These are phyloP conservation scores for Fusarium sp. DNA, from an alignment of 2,329 filamentous ascomycete genomes.

Conservation along the genomic window DNA sequence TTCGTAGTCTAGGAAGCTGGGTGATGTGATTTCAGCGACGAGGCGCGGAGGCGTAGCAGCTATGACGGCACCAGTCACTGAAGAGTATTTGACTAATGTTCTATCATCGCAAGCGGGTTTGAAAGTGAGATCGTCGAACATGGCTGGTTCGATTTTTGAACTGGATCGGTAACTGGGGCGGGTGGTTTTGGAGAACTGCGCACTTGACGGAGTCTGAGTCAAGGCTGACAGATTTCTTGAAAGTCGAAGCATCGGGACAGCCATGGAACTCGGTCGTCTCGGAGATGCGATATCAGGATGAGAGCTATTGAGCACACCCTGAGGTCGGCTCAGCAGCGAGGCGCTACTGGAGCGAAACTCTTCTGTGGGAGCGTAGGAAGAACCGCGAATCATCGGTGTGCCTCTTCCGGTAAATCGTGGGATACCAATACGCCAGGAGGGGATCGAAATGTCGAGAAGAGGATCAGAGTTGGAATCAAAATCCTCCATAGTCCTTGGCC, in stretches of 20 bases:
- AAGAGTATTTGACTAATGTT: slow-evolving; percentile 83
- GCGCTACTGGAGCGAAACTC: slow-evolving; percentile 73
- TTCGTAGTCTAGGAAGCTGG: slow-evolving; percentile 95
- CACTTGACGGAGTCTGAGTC: slow-evolving; percentile 50
- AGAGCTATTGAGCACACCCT: slow-evolving; percentile 43
- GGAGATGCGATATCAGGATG: slow-evolving; percentile 43
- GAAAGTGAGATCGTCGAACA: slow-evolving; percentile 84
- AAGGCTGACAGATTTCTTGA: slow-evolving; percentile 35
- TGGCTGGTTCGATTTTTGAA: slow-evolving; percentile 72
- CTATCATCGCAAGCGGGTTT: slow-evolving; percentile 83
- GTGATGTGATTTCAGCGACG: slow-evolving; percentile 95
- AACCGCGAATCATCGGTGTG: slow-evolving; percentile 81
- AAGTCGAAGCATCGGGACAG: slow-evolving; percentile 51
- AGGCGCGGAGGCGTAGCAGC: slow-evolving; percentile 92
- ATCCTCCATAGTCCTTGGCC: slow-evolving; percentile 73
- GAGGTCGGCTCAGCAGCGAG: slow-evolving; percentile 58
- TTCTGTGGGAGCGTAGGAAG: slow-evolving; percentile 81
- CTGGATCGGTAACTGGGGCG: slow-evolving; percentile 62
- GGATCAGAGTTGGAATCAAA: slow-evolving; percentile 58
- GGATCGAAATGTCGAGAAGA: slow-evolving; percentile 79
- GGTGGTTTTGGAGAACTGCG: slow-evolving; percentile 55
- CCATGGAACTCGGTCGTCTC: slow-evolving; percentile 53
- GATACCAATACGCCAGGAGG: slow-evolving; percentile 84
- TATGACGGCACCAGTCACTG: slow-evolving; percentile 76
- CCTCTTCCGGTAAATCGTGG: slow-evolving; percentile 82